phyloP scores from a whole-genome alignment of 345 rosid genomes.

The Brassica nigra region DNA sequence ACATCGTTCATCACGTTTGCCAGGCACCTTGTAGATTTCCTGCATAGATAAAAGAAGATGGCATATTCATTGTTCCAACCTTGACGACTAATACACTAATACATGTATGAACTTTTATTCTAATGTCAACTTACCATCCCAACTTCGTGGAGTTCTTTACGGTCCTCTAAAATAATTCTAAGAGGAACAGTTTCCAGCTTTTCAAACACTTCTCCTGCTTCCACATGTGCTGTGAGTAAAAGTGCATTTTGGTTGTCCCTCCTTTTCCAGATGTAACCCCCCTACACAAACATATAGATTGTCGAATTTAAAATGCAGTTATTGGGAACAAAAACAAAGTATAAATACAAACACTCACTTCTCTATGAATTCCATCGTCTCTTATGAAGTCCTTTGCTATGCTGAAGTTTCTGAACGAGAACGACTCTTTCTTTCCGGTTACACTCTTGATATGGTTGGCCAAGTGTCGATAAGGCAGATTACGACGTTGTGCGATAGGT shows the following conservation, averaged over 20 bases:
- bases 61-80: background rate
- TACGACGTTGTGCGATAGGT: background rate
- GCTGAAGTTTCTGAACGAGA: background rate
- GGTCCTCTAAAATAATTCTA: background rate
- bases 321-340: background rate
- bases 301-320: background rate
- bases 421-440: background rate
- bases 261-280: background rate
- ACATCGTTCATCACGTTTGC: background rate
- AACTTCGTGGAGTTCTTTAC: fast-evolving
- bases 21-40: background rate
- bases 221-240: background rate
- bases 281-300: background rate
- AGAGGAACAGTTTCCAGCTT: background rate
- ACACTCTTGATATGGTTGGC: background rate
- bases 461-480: background rate
- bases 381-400: background rate
- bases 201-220: background rate
- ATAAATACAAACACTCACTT: background rate
- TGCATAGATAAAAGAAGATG: background rate
- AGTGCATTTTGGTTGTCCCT: background rate
- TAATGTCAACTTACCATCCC: background rate
- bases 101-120: background rate
- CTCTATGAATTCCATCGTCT: background rate
- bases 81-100: background rate